Base-by-base conservation (phyloP, 169 alveolate genomes). In the Eimeria maxima region DNA sequence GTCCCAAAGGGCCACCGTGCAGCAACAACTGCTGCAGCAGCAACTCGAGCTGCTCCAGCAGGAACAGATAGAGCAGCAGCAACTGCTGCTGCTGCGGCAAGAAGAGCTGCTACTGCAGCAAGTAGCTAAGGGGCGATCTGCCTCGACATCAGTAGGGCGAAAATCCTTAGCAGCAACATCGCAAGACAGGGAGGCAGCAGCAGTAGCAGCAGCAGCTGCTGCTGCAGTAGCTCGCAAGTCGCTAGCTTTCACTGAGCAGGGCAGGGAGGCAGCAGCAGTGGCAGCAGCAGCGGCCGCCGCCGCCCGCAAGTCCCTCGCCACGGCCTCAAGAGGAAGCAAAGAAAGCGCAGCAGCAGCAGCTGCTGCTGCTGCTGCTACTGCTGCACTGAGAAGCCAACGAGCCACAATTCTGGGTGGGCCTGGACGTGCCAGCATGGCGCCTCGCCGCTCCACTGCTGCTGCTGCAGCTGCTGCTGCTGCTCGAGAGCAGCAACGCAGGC, bases 61-160 rank as follows among this genome's bases (percentile, higher is more conserved):
- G 57, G 57, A 50, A 50, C 57, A 50, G 57, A 50, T 50, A 11
- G 57, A 27, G 84, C 84, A 73, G 84, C 84, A 73, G 53, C 84
- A 73, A 50, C 84, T 73, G 45, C 84, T 73, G 84, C 84, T 73
- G 84, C 84, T 73, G 53, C 84, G 84, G 50, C 84, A 73, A 44
- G 84, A 73, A 38, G 84, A 73, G 53, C 84, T 73, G 45, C 45
- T 73, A 50, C 84, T 73, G 53, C 84, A 29, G 84, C 53, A 38
- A 27, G 53, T 29, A 22, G 24, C 84, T 18, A 73, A 44, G 0
- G 84, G 45, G 50, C 44, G 84, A 14, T 73, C 84, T 18, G 20
- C 45, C 47, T 73, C 84, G 29, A 73, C 84, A 73, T 45, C 84
- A 73, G 84, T 18, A n/a, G n/a, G n/a, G 53, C 33, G 84, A 8